A percentile compares a stretch with the other conserved stretches of the same genome.
These are phyloP conservation scores for Cymodocea nodosa DNA, from an alignment of 116 monocot species.

Conservation along the genomic window DNA sequence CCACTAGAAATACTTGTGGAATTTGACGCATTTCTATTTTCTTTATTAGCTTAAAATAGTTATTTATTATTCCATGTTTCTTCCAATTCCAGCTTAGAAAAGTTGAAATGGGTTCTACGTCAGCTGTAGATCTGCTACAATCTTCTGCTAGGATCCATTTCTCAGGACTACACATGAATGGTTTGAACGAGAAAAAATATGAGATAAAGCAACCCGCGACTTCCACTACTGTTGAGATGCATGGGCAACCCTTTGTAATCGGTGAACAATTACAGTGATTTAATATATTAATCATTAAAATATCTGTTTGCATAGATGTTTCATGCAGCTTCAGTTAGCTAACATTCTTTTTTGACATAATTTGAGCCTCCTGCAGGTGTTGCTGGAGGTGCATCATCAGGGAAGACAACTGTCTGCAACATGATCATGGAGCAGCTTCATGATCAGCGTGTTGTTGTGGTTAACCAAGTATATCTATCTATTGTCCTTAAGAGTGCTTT, in stretches of 20 bases:
- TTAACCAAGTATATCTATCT: constrained; percentile 54
- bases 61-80: too few species aligned
- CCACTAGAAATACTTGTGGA: too few species aligned
- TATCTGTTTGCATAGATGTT: background rate
- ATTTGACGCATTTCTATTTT: too few species aligned
- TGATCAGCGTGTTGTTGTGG: constrained; percentile 88
- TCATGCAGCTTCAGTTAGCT: background rate
- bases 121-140: constrained; percentile 29
- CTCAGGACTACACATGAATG: constrained; percentile 40
- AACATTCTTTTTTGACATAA: background rate
- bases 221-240: constrained; percentile 27
- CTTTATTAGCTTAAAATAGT: too few species aligned
- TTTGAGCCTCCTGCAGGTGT: constrained; percentile 44
- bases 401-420: constrained; percentile 83
- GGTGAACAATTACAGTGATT: constrained; percentile 18
- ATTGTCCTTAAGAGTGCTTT: too few species aligned
- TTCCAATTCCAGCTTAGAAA: background rate
- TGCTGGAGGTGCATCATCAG: constrained; percentile 92
- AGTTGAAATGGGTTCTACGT: constrained; percentile 31
- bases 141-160: constrained; percentile 34
- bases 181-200: constrained; percentile 10
- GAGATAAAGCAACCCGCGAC: constrained; percentile 26
- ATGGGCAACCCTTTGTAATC: constrained; percentile 67
- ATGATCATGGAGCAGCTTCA: constrained; percentile 89
- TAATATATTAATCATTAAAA: background rate